Percentiles rank a stretch among this genome's conserved stretches.
These are phyloP conservation scores for Chiua virens DNA, from an alignment of 768 basidiomycete species.

Conservation along the genomic window DNA sequence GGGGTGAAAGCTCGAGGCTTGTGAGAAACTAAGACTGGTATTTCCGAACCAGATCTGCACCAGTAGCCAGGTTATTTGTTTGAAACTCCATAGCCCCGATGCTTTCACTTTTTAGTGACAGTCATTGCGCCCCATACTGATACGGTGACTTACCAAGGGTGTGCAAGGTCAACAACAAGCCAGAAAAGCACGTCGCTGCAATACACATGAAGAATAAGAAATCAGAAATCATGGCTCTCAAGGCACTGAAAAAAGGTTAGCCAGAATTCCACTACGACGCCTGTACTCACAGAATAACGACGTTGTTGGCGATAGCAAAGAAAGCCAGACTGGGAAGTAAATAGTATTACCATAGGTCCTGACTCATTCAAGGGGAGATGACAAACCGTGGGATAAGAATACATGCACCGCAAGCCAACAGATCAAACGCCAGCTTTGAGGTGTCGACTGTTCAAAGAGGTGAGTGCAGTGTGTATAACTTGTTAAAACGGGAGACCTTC, in stretches of 20 bases:
- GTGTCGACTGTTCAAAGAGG: constrained; percentile 34
- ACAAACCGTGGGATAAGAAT: constrained; percentile 78
- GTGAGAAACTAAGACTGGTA: constrained; percentile 57
- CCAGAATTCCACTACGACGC: background rate
- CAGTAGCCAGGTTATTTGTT: constrained; percentile 78
- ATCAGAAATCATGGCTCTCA: constrained; percentile 80
- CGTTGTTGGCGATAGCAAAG: constrained; percentile 76
- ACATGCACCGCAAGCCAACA: constrained; percentile 82
- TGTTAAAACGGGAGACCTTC: constrained; percentile 44
- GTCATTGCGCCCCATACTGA: background rate
- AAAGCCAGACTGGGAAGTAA: constrained; percentile 59
- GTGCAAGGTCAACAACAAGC: constrained; percentile 59
- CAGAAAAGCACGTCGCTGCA: constrained; percentile 79
- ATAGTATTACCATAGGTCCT: background rate
- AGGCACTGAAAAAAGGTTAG: constrained; percentile 47
- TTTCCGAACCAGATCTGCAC: constrained; percentile 88
- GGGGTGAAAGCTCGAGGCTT: constrained; percentile 62
- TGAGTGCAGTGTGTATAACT: background rate
- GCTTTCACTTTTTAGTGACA: constrained; percentile 31
- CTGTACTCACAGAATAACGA: constrained; percentile 66
- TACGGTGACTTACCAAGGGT: constrained; percentile 40
- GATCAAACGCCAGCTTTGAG: constrained; percentile 72
- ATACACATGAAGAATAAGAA: constrained; percentile 79
- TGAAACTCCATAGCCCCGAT: constrained; percentile 31
- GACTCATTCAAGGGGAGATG: background rate